Base-by-base conservation (phyloP, 495 filamentous ascomycete species). In the Astrothelium subdiscretum region DNA sequence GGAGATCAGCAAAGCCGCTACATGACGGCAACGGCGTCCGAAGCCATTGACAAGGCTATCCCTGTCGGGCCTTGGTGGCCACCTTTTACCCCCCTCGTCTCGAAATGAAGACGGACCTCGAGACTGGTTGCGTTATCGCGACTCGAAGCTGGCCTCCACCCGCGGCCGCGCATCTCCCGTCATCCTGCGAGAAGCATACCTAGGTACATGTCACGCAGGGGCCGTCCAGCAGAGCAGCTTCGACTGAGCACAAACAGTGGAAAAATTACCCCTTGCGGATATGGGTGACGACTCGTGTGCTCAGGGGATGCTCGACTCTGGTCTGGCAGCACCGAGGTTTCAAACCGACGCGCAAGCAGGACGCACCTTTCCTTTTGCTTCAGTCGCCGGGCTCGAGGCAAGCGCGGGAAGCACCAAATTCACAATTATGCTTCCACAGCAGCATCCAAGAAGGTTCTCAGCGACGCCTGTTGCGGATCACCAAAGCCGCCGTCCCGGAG, bases 1-100 rank as follows among this genome's bases (percentile, higher is more conserved):
- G 48, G 48, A 15, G 48, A 54, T 54, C 48, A 54, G 48, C 48
- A 54, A n/a, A 20, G 48, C 48, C 48, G 48, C 48, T 27, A 54
- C 48, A 54, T 54, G 48, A 54, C 48, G 48, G 48, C 48, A 54
- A 54, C 48, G 48, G 48, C 48, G 48, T 5, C 48, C 48, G 48
- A 54, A 54, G 48, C 48, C 48, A 54, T 54, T 3, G 24, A 6
- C 48, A 26, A 54, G 48, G 48, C 4, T 5, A n/a, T 24, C 3
- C 22, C 48, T 3, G 48, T 24, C 22, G 5, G 48, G 20, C 48
- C 26, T 54, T 54, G 48, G 48, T 24, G 26, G 8, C 48, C 48
- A 29, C 6, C 12, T 54, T n/a, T 29, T 26, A 24, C 24, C 22
- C 26, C 29, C 22, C 48, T 29, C 48, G 48, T 54, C 48, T 26